phyloP scores from a whole-genome alignment of 1,284 basidiomycete genomes.

The Lentinula novae-zelandiae region DNA sequence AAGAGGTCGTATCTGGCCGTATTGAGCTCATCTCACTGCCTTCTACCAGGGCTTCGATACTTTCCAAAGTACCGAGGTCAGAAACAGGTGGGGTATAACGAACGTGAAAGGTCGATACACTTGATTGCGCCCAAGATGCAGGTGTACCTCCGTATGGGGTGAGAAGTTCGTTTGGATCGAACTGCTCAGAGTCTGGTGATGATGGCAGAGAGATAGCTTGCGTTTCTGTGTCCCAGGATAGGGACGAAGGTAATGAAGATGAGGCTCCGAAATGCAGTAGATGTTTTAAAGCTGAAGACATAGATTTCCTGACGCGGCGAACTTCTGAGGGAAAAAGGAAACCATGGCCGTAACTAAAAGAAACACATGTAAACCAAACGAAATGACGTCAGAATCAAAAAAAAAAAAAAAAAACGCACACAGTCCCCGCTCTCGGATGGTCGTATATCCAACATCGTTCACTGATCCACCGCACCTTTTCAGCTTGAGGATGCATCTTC shows the following conservation, averaged over 20 bases:
- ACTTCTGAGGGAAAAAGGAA: slow-evolving; percentile 96
- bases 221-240: not conserved
- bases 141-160: slow-evolving; percentile 34
- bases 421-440: slow-evolving; percentile 90
- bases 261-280: not conserved
- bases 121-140: slow-evolving; percentile 73
- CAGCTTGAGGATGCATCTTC: slow-evolving; percentile 77
- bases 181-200: slow-evolving; percentile 11
- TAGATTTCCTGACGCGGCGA: slow-evolving; percentile 54
- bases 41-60: slow-evolving; percentile 91
- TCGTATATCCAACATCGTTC: slow-evolving; percentile 99
- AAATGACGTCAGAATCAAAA: not conserved
- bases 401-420: slow-evolving; percentile 45
- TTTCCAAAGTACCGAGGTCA: slow-evolving; percentile 67
- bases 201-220: not conserved
- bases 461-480: slow-evolving; percentile 83
- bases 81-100: slow-evolving; percentile 73
- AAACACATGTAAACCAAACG: slow-evolving; percentile 2
- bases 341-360: slow-evolving; percentile 83
- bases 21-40: slow-evolving; percentile 78
- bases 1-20: slow-evolving; percentile 46
- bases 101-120: slow-evolving; percentile 81
- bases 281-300: slow-evolving; percentile 37
- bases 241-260: not conserved
- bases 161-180: slow-evolving; percentile 1